phyloP scores from a whole-genome alignment of 805 yeast genomes.

The Wickerhamiella siamensis region DNA sequence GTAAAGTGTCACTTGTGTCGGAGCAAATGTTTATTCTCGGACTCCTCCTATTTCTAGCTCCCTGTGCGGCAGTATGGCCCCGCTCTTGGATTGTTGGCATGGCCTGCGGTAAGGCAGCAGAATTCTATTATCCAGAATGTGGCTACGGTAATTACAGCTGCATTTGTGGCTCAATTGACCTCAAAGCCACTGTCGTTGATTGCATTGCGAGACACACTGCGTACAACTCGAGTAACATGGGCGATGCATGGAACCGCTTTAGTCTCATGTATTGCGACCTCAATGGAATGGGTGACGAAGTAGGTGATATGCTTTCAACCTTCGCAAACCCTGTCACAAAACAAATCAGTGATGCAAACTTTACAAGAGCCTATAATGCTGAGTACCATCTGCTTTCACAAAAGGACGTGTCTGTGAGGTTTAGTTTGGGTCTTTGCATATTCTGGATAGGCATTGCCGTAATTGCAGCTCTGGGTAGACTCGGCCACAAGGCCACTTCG shows the following conservation, averaged over 20 bases:
- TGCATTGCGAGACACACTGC: conserved; percentile 20
- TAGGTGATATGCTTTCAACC: conserved; percentile 11
- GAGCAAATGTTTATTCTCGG: not conserved
- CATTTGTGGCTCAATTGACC: conserved; percentile 19
- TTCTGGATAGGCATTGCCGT: conserved; percentile 22
- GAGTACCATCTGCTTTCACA: conserved; percentile 14
- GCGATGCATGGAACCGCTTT: conserved; percentile 24
- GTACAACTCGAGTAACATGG: conserved; percentile 15
- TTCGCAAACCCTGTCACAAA: conserved; percentile 2
- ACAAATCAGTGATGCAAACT: conserved; percentile 9
- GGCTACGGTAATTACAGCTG: conserved; percentile 19
- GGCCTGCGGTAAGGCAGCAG: conserved; percentile 17
- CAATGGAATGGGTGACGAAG: conserved; percentile 8
- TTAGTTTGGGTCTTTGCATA: conserved; percentile 21
- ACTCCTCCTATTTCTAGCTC: not conserved
- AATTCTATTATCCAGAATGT: conserved; percentile 12
- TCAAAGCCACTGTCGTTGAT: conserved; percentile 22
- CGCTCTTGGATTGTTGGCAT: conserved; percentile 10
- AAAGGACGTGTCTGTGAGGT: conserved; percentile 22
- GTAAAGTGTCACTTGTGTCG: no score
- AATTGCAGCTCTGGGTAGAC: conserved; percentile 6
- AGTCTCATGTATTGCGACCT: conserved; percentile 16
- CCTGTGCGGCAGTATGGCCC: conserved; percentile 10
- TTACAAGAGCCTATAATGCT: conserved; percentile 13
- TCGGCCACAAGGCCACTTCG: conserved; percentile 7